Percentiles rank a stretch among this genome's conserved stretches.
Conservation (phyloP, 2,329 filamentous ascomycete species). For the Calonectria pauciramosa region DNA sequence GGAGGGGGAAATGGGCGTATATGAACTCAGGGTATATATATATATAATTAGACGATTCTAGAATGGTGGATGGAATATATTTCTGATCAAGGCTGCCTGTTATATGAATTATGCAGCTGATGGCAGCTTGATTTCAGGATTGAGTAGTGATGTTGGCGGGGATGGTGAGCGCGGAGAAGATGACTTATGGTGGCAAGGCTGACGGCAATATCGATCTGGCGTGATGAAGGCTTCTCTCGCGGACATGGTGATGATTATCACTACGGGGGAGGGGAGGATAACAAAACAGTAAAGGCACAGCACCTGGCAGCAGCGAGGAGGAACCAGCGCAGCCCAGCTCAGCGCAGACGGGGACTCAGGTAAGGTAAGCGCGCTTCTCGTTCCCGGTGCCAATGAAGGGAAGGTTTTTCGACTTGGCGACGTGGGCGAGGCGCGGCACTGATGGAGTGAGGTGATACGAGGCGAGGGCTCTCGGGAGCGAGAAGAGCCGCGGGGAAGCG, state of each 20-base stretch:
- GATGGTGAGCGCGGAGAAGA: neutral
- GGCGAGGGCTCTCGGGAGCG: conserved; percentile 3
- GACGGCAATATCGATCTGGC: conserved; percentile 18
- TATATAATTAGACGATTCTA: neutral
- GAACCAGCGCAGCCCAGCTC: neutral
- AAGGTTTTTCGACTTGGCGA: neutral
- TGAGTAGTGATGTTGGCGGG: neutral
- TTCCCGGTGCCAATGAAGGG: conserved; percentile 4
- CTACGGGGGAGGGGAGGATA: neutral
- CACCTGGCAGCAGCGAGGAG: neutral
- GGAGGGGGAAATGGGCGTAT: neutral
- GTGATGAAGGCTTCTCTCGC: conserved; percentile 12
- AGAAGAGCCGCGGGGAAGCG: conserved; percentile 14
- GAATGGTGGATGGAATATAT: neutral
- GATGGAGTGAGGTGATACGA: conserved; percentile 12
- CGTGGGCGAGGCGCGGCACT: conserved; percentile 8
- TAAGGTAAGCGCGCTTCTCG: conserved; percentile 11
- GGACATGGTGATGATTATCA: conserved; percentile 29
- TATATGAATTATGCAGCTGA: neutral
- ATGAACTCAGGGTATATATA: neutral
- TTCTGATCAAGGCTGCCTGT: neutral
- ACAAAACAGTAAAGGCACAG: neutral
- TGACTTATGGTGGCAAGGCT: conserved; percentile 11
- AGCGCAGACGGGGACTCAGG: neutral
- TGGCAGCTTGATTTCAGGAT: neutral